Conservation (phyloP, 768 basidiomycete genomes). For the Collybia sp. region DNA sequence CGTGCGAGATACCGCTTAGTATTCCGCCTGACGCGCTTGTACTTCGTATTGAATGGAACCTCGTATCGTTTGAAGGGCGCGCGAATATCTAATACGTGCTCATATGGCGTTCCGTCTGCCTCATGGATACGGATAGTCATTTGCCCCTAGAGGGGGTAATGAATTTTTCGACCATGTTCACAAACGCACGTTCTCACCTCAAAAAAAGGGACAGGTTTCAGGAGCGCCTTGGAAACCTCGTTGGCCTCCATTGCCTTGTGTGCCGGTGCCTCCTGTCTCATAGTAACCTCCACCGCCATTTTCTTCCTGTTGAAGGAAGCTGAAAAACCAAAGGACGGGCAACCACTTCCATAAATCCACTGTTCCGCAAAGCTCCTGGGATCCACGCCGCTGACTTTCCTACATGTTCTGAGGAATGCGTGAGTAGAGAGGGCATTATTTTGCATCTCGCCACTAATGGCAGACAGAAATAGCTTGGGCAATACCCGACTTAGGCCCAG, state of each 20-base stretch:
- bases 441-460: slow-evolving; percentile 84
- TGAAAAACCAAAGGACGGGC: slow-evolving; percentile 84
- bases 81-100: slow-evolving; percentile 93
- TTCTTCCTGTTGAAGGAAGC: slow-evolving; percentile 96
- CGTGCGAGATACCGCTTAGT: slow-evolving; percentile 94
- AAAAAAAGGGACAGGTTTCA: slow-evolving; percentile 85
- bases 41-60: slow-evolving; percentile 97
- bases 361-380: slow-evolving; percentile 92
- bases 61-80: slow-evolving; percentile 89
- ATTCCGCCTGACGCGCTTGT: slow-evolving; percentile 92
- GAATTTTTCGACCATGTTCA: not conserved
- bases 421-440: slow-evolving; percentile 87
- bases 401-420: slow-evolving; percentile 84
- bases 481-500: slow-evolving; percentile 92
- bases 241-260: slow-evolving; percentile 66
- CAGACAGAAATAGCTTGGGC: slow-evolving; percentile 91
- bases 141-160: slow-evolving; percentile 64
- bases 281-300: slow-evolving; percentile 95
- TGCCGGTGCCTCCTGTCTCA: slow-evolving; percentile 86
- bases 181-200: slow-evolving; percentile 49
- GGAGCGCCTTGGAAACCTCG: slow-evolving; percentile 55
- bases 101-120: slow-evolving; percentile 98
- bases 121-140: slow-evolving; percentile 99
- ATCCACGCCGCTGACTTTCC: slow-evolving; percentile 92
- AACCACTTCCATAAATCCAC: slow-evolving; percentile 98